Evolutionary conservation across 495 filamentous ascomycete genomes (phyloP).

Genomic region (Elaphomyces granulatus): DNA sequence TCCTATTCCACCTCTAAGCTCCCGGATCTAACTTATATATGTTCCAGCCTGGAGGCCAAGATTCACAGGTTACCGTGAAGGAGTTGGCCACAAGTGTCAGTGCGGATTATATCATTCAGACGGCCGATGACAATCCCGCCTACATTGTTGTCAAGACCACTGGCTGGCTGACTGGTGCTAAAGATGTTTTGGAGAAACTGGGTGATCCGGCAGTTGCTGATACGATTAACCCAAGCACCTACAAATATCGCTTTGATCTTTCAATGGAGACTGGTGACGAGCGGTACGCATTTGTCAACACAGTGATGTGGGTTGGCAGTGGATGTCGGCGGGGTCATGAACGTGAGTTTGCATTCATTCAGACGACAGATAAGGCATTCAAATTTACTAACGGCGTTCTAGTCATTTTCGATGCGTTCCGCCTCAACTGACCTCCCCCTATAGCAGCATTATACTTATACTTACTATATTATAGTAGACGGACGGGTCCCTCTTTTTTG

Average conservation of each 20-base stretch:
- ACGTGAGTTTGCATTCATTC: conserved; percentile 18
- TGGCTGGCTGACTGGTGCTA: conserved; percentile 43
- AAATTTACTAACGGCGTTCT: conserved; percentile 1
- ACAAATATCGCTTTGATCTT: conserved; percentile 42
- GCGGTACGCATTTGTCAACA: conserved; percentile 47
- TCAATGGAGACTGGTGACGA: conserved; percentile 47
- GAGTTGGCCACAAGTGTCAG: conserved; percentile 39
- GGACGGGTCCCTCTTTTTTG: too few relatives aligned
- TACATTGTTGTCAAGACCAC: conserved; percentile 43
- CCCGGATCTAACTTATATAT: not conserved
- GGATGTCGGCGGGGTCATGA: conserved; percentile 44
- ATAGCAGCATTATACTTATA: too few relatives aligned
- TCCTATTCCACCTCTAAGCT: too few relatives aligned
- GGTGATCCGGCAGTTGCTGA: conserved; percentile 35
- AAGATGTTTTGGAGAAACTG: conserved; percentile 43
- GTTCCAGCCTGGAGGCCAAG: conserved; percentile 42
- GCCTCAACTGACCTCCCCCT: conserved; percentile 26
- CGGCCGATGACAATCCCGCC: conserved; percentile 43
- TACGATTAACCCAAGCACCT: conserved; percentile 40
- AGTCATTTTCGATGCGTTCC: conserved; percentile 37
- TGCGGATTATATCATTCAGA: conserved; percentile 42
- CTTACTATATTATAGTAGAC: too few relatives aligned
- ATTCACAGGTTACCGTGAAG: conserved; percentile 42
- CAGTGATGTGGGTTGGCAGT: conserved; percentile 47
- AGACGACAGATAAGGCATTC: not conserved